Conservation (phyloP, 1,139 yeast genomes). For the Lodderomyces pseudojiufengensis region DNA sequence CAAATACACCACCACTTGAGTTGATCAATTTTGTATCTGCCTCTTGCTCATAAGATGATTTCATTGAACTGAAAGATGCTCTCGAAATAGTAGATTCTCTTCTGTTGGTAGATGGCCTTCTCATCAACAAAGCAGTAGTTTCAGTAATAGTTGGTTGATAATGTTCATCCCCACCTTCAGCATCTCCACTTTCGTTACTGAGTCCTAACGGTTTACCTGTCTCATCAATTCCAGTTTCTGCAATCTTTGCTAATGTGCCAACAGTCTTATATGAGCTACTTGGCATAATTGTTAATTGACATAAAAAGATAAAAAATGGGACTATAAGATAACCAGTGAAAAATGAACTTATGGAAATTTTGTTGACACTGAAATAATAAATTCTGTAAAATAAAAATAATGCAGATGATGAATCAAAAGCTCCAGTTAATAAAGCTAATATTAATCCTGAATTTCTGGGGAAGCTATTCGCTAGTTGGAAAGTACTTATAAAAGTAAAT, state of each 20-base stretch:
- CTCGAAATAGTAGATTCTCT: constrained; percentile 37
- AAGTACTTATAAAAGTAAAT: constrained; percentile 42
- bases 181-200: constrained; percentile 15
- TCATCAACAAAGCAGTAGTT: constrained; percentile 39
- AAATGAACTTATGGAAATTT: constrained; percentile 45
- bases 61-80: constrained; percentile 34
- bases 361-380: constrained; percentile 45
- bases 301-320: constrained; percentile 67
- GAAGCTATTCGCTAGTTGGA: constrained; percentile 44
- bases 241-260: constrained; percentile 62
- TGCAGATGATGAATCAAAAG: constrained; percentile 47
- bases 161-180: constrained; percentile 2
- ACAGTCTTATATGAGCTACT: constrained; percentile 66
- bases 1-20: constrained; percentile 74
- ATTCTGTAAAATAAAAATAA: constrained; percentile 48
- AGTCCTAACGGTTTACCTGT: constrained; percentile 48
- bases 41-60: constrained; percentile 62
- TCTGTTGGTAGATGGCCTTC: constrained; percentile 26
- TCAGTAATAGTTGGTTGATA: constrained; percentile 41
- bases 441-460: constrained; percentile 40
- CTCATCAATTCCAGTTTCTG: constrained; percentile 69
- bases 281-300: constrained; percentile 82
- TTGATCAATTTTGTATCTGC: constrained; percentile 54
- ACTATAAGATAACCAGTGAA: constrained; percentile 65
- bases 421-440: constrained; percentile 44